Evolutionary conservation across 2,329 filamentous ascomycete genomes (phyloP).

Genomic region (Beauveria scarabaeidicola): DNA sequence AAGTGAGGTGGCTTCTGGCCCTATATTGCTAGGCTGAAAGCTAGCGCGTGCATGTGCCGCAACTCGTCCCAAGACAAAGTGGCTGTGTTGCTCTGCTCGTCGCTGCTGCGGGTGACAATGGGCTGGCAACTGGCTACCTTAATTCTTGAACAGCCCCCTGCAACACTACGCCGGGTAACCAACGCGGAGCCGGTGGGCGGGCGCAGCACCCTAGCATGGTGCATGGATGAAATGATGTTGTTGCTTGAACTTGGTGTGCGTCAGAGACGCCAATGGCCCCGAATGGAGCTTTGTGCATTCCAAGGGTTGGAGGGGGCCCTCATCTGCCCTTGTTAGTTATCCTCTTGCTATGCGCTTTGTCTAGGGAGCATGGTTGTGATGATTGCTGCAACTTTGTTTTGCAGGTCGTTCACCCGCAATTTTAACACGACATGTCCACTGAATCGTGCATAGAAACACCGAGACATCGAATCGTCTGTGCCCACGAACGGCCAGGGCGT

Average conservation of each 20-base stretch:
- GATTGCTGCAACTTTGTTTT: background rate
- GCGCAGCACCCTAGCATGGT: background rate
- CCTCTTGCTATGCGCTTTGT: background rate
- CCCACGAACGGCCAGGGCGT: background rate
- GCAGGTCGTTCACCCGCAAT: background rate
- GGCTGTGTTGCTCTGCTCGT: background rate
- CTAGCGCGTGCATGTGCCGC: background rate
- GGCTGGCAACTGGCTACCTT: background rate
- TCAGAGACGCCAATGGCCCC: background rate
- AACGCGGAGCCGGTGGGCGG: conserved; percentile 6
- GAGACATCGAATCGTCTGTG: background rate
- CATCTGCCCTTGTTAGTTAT: background rate
- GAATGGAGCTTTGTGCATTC: background rate
- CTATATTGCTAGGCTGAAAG: background rate
- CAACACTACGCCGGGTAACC: background rate
- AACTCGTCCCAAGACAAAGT: background rate
- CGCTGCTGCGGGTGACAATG: background rate
- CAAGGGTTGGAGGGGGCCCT: background rate
- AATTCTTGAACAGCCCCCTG: background rate
- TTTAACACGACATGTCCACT: background rate
- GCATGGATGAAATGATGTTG: background rate
- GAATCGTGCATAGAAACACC: background rate
- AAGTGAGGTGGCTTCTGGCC: background rate
- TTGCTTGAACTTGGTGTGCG: background rate
- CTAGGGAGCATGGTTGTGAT: background rate